Evolutionary conservation across 331 rosid species (phyloP).

Genomic region (Erythrophleum ivorense): DNA sequence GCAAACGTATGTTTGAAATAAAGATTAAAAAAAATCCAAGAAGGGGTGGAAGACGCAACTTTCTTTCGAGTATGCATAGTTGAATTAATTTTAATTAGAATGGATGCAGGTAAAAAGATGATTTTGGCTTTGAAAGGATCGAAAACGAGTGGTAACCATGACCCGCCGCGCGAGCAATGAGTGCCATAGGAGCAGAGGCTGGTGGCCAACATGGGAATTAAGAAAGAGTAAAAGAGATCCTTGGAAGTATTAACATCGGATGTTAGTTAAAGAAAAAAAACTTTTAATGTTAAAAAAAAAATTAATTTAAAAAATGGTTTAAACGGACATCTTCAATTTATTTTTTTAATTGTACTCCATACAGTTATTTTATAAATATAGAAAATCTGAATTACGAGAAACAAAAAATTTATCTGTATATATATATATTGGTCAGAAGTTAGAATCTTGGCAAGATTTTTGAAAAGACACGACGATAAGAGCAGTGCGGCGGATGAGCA

Average conservation of each 20-base stretch:
- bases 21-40: neutral
- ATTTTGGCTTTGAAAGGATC: neutral
- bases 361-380: no score
- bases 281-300: neutral
- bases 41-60: neutral
- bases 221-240: no score
- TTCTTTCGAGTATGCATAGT: neutral
- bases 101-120: neutral
- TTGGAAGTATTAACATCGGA: no score
- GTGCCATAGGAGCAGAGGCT: neutral
- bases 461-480: no score
- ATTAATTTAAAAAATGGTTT: neutral
- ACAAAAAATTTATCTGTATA: no score
- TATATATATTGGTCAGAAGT: no score
- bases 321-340: no score
- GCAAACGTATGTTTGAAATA: neutral
- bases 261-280: no score
- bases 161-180: neutral
- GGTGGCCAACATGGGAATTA: constrained; percentile 4
- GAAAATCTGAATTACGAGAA: no score
- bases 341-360: no score
- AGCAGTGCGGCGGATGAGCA: no score
- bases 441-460: no score
- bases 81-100: neutral
- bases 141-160: constrained; percentile 16